These are phyloP conservation scores for Cytospora mali DNA, from an alignment of 2,329 filamentous ascomycete genomes.

Conservation along the genomic window DNA sequence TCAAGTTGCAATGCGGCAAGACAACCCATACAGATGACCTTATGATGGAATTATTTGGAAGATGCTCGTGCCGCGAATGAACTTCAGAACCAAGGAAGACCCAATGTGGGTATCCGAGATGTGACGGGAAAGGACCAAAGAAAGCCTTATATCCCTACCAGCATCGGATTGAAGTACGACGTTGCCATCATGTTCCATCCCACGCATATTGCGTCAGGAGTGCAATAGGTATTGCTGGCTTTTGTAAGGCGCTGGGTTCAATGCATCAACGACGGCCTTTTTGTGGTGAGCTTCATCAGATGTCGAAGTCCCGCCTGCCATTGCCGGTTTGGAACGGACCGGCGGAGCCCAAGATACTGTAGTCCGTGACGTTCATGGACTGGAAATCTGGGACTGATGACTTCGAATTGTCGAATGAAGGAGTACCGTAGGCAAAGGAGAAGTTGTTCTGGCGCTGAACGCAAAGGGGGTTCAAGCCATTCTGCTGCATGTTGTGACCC, in stretches of 20 bases:
- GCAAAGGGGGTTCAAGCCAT: slow-evolving; percentile 40
- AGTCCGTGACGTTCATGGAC: slow-evolving; percentile 7
- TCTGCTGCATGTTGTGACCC: slow-evolving; percentile 22
- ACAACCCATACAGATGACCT: background rate
- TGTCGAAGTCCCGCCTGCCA: slow-evolving; percentile 15
- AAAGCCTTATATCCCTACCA: background rate
- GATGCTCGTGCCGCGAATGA: background rate
- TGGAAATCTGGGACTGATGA: slow-evolving; percentile 13
- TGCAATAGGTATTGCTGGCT: background rate
- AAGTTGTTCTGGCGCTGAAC: slow-evolving; percentile 37
- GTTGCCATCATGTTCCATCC: background rate
- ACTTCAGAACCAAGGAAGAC: background rate
- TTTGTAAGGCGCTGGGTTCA: too few species aligned
- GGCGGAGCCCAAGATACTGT: slow-evolving; percentile 11
- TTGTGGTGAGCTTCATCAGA: background rate
- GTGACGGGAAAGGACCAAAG: background rate
- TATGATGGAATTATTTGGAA: background rate
- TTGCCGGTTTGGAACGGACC: slow-evolving; percentile 21
- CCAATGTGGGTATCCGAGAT: background rate
- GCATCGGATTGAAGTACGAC: background rate
- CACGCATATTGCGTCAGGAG: background rate
- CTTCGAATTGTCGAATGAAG: slow-evolving; percentile 17
- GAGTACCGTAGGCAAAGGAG: slow-evolving; percentile 10
- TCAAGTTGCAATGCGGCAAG: background rate
- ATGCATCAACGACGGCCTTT: background rate